A percentile compares a stretch with the other conserved stretches of the same genome.
Conservation (phyloP, 2,329 filamentous ascomycete species). For the Colletotrichum godetiae region DNA sequence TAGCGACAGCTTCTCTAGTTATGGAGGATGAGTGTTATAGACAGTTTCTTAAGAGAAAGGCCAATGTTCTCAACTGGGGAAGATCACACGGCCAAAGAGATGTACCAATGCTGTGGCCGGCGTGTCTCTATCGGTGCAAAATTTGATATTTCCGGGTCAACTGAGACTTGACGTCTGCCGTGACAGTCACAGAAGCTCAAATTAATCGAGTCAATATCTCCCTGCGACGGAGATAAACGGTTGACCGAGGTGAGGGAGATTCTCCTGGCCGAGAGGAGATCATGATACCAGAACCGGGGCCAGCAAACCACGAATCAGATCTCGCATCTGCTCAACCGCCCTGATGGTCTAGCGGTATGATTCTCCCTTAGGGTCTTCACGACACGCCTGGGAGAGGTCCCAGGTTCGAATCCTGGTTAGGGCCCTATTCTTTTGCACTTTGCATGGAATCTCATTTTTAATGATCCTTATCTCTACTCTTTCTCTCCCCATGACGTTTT, state of each 20-base stretch:
- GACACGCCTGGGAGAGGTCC: conserved; percentile 12
- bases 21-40: not conserved
- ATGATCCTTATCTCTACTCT: too few relatives aligned
- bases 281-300: accelerated
- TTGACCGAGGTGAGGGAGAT: not conserved
- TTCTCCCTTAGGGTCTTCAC: conserved; percentile 20
- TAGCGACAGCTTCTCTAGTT: not conserved
- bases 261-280: too few relatives aligned
- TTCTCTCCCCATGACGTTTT: too few relatives aligned
- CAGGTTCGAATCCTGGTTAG: conserved; percentile 33
- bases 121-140: not conserved
- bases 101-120: not conserved
- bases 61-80: not conserved
- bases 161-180: too few relatives aligned
- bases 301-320: accelerated
- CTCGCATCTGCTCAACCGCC: not conserved
- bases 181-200: not conserved
- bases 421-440: not conserved
- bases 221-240: too few relatives aligned
- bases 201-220: not conserved
- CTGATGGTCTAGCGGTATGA: conserved; percentile 34
- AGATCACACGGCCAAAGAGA: not conserved
- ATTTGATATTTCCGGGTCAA: not conserved
- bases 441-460: too few relatives aligned
- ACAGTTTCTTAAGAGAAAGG: not conserved